Conservation (phyloP, 208 protist species). For the Leishmania mexicana region DNA sequence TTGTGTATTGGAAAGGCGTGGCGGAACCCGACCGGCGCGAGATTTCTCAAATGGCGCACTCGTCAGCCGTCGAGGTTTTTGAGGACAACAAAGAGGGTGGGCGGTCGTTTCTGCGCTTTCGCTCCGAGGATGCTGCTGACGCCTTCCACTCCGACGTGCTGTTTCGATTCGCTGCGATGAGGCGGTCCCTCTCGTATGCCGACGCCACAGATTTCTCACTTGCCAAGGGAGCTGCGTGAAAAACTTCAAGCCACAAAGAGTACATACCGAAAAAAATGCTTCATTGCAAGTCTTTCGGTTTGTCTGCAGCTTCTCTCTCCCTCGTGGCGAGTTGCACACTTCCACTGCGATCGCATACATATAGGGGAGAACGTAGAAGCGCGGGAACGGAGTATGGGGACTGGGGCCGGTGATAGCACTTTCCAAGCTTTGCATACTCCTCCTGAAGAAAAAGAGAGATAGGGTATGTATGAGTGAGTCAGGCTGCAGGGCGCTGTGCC, state of each 20-base stretch:
- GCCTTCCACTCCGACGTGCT: slow-evolving; percentile 36
- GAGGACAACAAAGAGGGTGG: slow-evolving; percentile 74
- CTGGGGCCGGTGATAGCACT: not conserved
- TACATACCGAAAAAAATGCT: not conserved
- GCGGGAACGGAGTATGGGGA: not conserved
- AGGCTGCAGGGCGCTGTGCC: not conserved
- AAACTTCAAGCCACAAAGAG: not conserved
- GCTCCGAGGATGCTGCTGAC: slow-evolving; percentile 43
- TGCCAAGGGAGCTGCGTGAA: slow-evolving; percentile 30
- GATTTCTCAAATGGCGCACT: slow-evolving; percentile 18
- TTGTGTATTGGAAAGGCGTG: slow-evolving; percentile 44
- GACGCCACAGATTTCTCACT: slow-evolving; percentile 42
- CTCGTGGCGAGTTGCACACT: not conserved
- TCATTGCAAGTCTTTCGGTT: slow-evolving; percentile 4
- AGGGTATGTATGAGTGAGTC: not conserved
- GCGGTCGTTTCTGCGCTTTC: slow-evolving; percentile 59
- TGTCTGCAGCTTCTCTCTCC: slow-evolving; percentile 1
- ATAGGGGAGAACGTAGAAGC: not conserved
- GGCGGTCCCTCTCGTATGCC: slow-evolving; percentile 57
- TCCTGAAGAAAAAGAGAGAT: not conserved
- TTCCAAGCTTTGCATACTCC: not conserved
- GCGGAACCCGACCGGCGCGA: slow-evolving; percentile 12
- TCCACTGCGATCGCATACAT: not conserved
- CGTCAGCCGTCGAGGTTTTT: slow-evolving; percentile 38
- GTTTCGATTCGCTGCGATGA: slow-evolving; percentile 28